These are phyloP conservation scores for Epichloe gansuensis DNA, from an alignment of 2,329 filamentous ascomycete genomes.

Conservation along the genomic window DNA sequence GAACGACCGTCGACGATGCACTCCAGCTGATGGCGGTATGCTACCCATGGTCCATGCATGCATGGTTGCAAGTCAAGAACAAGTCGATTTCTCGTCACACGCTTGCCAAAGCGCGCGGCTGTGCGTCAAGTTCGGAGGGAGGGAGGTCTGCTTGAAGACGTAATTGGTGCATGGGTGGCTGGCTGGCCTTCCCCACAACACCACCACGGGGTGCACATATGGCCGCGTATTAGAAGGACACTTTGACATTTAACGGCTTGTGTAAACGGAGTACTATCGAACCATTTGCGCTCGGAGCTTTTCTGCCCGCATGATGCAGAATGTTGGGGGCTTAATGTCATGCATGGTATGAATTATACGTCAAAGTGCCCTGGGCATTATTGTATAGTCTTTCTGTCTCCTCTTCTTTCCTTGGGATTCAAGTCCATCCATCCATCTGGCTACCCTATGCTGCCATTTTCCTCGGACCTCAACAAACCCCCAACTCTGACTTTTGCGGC, in stretches of 20 bases:
- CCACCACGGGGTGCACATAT: neutral
- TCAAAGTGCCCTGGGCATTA: too few species aligned
- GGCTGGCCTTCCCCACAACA: neutral
- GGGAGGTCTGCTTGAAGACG: neutral
- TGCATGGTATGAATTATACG: too few species aligned
- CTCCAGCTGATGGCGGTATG: too few species aligned
- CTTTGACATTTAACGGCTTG: neutral
- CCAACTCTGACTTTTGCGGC: too few species aligned
- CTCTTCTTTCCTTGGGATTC: too few species aligned
- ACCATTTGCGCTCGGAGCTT: neutral
- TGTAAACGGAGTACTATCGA: neutral
- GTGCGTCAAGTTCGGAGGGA: neutral
- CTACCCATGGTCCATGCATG: too few species aligned
- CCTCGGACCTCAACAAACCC: too few species aligned
- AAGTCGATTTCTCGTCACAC: neutral
- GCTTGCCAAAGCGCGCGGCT: neutral
- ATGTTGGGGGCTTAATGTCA: neutral
- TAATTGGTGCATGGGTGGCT: neutral
- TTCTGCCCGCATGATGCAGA: neutral
- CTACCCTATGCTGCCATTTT: neutral
- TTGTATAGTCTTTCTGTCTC: too few species aligned
- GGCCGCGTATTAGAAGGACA: neutral
- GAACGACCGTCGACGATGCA: too few species aligned
- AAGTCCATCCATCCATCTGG: neutral
- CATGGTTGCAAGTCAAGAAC: too few species aligned